These are phyloP conservation scores for Trichosporon faecale DNA, from an alignment of 1,284 basidiomycete species.

Conservation along the genomic window DNA sequence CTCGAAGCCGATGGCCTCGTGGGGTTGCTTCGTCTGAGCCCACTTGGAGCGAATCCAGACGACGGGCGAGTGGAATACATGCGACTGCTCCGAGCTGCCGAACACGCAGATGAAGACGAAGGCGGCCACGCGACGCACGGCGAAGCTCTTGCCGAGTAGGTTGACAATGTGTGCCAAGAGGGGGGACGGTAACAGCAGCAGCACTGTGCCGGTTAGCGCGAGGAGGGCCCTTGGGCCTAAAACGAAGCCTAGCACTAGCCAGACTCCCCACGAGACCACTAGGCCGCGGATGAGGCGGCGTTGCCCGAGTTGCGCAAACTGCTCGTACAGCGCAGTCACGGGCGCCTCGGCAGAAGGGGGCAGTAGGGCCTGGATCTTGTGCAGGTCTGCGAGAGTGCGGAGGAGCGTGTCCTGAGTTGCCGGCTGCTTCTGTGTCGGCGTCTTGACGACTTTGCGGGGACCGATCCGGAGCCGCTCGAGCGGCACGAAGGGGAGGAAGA, in stretches of 20 bases:
- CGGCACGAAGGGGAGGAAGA: constrained; percentile 41
- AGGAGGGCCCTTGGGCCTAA: constrained; percentile 39
- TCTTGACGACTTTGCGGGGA: not conserved
- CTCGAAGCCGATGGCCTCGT: constrained; percentile 35
- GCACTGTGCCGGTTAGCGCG: constrained; percentile 42
- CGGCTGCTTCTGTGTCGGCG: constrained; percentile 46
- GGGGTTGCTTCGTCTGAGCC: constrained; percentile 43
- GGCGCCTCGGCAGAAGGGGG: constrained; percentile 39
- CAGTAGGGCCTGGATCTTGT: constrained; percentile 47
- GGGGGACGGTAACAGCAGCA: constrained; percentile 49
- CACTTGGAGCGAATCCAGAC: constrained; percentile 50
- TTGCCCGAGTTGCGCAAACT: constrained; percentile 39
- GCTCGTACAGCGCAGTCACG: constrained; percentile 29
- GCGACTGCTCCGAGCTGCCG: constrained; percentile 38
- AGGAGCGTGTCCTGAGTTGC: constrained; percentile 63
- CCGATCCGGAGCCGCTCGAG: constrained; percentile 52
- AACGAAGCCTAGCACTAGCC: constrained; percentile 41
- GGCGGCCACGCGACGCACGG: constrained; percentile 38
- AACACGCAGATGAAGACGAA: constrained; percentile 47
- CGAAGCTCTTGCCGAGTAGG: constrained; percentile 42
- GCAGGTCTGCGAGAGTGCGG: constrained; percentile 47
- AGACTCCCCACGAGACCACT: constrained; percentile 46
- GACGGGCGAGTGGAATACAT: constrained; percentile 36
- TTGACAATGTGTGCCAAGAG: constrained; percentile 39
- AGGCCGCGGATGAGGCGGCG: constrained; percentile 42